Percentiles rank a stretch among this genome's conserved stretches.
phyloP scores from a whole-genome alignment of 1,284 basidiomycete species.

The Microbotryomycetes sp. region DNA sequence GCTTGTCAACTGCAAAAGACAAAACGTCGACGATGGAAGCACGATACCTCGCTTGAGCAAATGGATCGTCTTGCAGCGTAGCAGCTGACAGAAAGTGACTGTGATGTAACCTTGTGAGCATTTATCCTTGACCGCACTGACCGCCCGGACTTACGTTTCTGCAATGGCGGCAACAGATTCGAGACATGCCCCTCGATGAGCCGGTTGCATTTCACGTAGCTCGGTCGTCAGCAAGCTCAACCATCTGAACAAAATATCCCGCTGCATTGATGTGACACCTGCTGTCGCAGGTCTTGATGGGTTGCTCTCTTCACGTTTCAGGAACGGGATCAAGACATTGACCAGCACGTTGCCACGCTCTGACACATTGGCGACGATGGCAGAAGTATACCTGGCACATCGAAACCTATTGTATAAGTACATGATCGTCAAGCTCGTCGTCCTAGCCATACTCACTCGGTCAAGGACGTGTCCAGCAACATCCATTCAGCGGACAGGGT shows the following conservation, averaged over 20 bases:
- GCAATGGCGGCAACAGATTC: slow-evolving; percentile 47
- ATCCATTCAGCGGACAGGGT: slow-evolving; percentile 24
- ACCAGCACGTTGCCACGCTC: slow-evolving; percentile 19
- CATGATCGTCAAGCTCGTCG: too few species aligned
- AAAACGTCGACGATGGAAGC: slow-evolving; percentile 45
- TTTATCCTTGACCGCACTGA: not conserved
- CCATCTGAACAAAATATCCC: slow-evolving; percentile 34
- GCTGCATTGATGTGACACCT: slow-evolving; percentile 20
- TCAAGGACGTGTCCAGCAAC: slow-evolving; percentile 18
- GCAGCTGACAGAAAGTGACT: slow-evolving; percentile 44
- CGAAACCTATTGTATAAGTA: not conserved
- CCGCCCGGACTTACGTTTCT: slow-evolving; percentile 42
- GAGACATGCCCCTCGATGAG: slow-evolving; percentile 48
- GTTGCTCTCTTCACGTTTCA: slow-evolving; percentile 26
- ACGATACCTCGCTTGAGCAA: slow-evolving; percentile 40
- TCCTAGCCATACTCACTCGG: slow-evolving; percentile 4
- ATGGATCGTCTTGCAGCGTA: slow-evolving; percentile 40
- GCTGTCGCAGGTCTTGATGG: slow-evolving; percentile 3
- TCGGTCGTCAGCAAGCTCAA: slow-evolving; percentile 24
- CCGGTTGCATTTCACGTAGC: slow-evolving; percentile 37
- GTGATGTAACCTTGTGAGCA: not conserved
- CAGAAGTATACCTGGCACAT: slow-evolving; percentile 6
- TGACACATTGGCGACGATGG: slow-evolving; percentile 2
- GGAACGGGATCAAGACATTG: slow-evolving; percentile 21
- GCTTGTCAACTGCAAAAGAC: slow-evolving; percentile 49